phyloP scores from a whole-genome alignment of 805 yeast species.

The Sugiyamaella marilandica region DNA sequence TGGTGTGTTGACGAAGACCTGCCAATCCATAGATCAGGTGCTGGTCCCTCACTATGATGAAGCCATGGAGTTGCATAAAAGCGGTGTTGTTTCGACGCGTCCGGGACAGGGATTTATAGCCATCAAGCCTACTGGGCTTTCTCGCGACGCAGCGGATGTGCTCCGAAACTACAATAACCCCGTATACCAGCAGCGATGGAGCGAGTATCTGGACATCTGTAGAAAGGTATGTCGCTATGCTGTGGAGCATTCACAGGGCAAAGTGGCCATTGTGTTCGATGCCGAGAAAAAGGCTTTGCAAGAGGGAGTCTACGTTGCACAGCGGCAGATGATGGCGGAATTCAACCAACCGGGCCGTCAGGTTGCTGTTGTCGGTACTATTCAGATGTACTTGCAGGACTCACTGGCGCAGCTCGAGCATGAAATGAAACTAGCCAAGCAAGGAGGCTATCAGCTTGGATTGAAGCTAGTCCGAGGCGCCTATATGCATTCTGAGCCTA shows the following conservation, averaged over 20 bases:
- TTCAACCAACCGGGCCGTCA: conserved; percentile 60
- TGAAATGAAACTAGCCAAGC: conserved; percentile 62
- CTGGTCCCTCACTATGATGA: conserved; percentile 53
- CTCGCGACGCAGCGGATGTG: conserved; percentile 69
- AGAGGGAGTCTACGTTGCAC: conserved; percentile 86
- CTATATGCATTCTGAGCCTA: conserved; percentile 82
- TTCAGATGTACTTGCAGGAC: conserved; percentile 84
- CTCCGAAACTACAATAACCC: conserved; percentile 57
- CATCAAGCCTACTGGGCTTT: conserved; percentile 86
- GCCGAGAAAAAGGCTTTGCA: conserved; percentile 90
- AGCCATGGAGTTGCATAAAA: conserved; percentile 21
- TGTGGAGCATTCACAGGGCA: conserved; percentile 34
- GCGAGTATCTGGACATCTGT: conserved; percentile 61
- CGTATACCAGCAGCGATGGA: conserved; percentile 47
- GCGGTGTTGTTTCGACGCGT: conserved; percentile 46
- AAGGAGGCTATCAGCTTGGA: conserved; percentile 65
- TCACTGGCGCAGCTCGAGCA: conserved; percentile 54
- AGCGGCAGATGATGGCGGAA: conserved; percentile 68
- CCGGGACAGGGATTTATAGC: conserved; percentile 92
- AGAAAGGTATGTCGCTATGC: conserved; percentile 54
- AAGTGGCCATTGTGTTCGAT: conserved; percentile 68
- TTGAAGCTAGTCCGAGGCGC: conserved; percentile 94
- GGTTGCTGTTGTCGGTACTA: conserved; percentile 79
- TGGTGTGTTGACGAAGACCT: conserved; percentile 33
- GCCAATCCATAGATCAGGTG: conserved; percentile 60